phyloP scores from a whole-genome alignment of 2,329 filamentous ascomycete genomes.

The Ophiosphaerella korrae region DNA sequence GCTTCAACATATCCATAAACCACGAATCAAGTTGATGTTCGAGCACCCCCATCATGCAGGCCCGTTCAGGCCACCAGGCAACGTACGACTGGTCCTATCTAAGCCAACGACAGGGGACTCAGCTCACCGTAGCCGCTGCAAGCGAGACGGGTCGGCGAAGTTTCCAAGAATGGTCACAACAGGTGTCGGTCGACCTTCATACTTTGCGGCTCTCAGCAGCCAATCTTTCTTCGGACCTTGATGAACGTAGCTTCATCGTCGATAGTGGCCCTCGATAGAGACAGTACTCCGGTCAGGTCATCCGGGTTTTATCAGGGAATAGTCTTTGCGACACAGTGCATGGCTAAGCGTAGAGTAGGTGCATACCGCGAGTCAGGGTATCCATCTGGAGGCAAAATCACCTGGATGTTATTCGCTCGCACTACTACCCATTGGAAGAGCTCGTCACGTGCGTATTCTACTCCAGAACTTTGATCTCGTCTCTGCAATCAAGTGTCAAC shows the following conservation, averaged over 20 bases:
- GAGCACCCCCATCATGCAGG: neutral
- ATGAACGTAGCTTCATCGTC: too few relatives aligned
- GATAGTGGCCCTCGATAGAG: too few relatives aligned
- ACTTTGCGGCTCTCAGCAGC: too few relatives aligned
- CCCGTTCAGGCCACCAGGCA: neutral
- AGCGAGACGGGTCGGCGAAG: neutral
- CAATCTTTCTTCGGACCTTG: too few relatives aligned
- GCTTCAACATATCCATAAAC: neutral
- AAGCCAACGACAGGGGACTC: neutral
- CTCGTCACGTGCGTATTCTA: neutral
- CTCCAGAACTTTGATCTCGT: slow-evolving; percentile 1
- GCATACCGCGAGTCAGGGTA: too few relatives aligned
- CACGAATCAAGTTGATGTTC: neutral
- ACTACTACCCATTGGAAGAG: neutral
- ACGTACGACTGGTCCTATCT: neutral
- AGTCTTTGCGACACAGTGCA: too few relatives aligned
- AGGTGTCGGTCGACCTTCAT: too few relatives aligned
- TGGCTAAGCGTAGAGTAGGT: too few relatives aligned
- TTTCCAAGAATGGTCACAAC: neutral
- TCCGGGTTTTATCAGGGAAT: too few relatives aligned
- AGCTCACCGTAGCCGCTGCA: slow-evolving; percentile 1
- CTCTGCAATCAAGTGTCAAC: slow-evolving; percentile 23
- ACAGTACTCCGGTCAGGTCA: too few relatives aligned
- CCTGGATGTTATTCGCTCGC: neutral
- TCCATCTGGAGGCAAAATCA: neutral